Evolutionary conservation across 2,329 filamentous ascomycete genomes (phyloP).

Genomic region (Fusarium chaquense): DNA sequence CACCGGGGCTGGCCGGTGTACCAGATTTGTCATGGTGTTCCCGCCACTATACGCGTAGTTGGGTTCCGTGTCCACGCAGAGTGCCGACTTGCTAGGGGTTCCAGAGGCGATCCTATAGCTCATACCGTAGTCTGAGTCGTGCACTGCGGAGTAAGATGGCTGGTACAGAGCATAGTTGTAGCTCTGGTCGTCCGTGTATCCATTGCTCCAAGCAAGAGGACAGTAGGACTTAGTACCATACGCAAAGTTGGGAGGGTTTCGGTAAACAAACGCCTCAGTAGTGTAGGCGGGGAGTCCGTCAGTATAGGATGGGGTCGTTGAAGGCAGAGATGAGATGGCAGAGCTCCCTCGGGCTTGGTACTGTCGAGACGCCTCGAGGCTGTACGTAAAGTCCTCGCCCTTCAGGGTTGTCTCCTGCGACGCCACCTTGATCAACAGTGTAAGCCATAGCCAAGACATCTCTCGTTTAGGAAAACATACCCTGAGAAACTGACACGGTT

Average conservation of each 20-base stretch:
- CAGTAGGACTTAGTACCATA: constrained; percentile 48
- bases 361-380: constrained; percentile 50
- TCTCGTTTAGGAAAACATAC: constrained; percentile 62
- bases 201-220: constrained; percentile 42
- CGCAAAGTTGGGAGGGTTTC: constrained; percentile 36
- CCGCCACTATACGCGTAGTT: constrained; percentile 46
- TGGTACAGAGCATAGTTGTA: constrained; percentile 47
- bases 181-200: constrained; percentile 45
- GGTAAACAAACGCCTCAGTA: constrained; percentile 39
- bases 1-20: constrained; percentile 23
- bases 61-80: constrained; percentile 48
- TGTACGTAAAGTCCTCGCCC: constrained; percentile 47
- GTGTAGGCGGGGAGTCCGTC: constrained; percentile 36
- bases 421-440: constrained; percentile 45
- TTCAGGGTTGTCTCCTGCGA: constrained; percentile 51
- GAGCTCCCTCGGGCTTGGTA: constrained; percentile 47
- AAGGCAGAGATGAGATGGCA: constrained; percentile 22
- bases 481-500: constrained; percentile 82
- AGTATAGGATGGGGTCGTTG: constrained; percentile 32
- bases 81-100: constrained; percentile 33
- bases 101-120: constrained; percentile 45
- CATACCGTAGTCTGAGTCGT: constrained; percentile 47
- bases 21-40: constrained; percentile 26
- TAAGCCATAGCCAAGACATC: constrained; percentile 3
- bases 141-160: constrained; percentile 30